phyloP scores from a whole-genome alignment of 2,329 filamentous ascomycete species.

The Colletotrichum sp. region DNA sequence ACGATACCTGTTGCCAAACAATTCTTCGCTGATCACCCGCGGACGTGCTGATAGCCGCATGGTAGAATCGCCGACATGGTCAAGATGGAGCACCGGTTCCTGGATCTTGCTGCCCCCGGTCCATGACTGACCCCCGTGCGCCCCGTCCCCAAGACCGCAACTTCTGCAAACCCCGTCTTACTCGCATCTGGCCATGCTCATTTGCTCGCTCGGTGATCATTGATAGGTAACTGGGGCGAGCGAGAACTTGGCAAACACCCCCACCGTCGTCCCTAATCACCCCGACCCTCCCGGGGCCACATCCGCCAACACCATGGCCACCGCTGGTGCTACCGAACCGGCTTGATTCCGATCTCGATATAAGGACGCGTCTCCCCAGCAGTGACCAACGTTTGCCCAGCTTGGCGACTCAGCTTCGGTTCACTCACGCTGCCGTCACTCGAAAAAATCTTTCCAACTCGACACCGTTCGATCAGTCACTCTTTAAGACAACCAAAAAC shows the following conservation, averaged over 20 bases:
- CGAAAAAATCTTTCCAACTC: neutral
- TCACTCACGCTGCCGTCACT: conserved; percentile 4
- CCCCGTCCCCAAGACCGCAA: neutral
- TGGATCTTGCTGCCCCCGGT: neutral
- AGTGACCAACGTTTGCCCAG: neutral
- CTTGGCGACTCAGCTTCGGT: conserved; percentile 12
- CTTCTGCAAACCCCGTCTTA: conserved; percentile 2
- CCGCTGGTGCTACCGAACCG: neutral
- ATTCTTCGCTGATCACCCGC: neutral
- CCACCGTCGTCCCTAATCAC: conserved; percentile 7
- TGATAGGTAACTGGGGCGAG: neutral
- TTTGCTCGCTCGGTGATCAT: conserved; percentile 1
- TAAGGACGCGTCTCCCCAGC: neutral
- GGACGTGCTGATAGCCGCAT: neutral
- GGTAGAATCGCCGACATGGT: neutral
- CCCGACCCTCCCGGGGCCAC: conserved; percentile 1
- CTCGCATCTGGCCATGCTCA: neutral
- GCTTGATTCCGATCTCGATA: conserved; percentile 7
- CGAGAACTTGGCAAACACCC: neutral
- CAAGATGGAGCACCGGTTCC: neutral
- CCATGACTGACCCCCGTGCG: neutral
- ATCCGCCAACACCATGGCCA: neutral
- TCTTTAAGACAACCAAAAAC: neutral
- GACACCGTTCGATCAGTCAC: neutral
- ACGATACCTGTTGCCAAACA: conserved; percentile 12